These are phyloP conservation scores for Penstemon eatonii DNA, from an alignment of 257 asterid species.

Conservation along the genomic window DNA sequence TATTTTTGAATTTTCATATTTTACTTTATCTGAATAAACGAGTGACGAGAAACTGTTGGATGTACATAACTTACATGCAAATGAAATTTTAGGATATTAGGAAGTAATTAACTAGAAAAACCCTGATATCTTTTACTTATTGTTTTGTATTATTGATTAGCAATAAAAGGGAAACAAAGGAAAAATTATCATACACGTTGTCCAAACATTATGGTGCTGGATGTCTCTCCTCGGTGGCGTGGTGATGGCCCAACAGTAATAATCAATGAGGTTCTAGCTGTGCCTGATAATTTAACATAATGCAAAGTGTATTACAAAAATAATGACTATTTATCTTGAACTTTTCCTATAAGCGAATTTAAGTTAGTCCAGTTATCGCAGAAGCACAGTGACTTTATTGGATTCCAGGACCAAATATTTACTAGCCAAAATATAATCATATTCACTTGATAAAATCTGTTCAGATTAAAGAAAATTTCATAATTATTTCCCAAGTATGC, in stretches of 20 bases:
- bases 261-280: conserved; percentile 86
- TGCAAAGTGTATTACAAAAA: conserved; percentile 15
- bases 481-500: conserved; percentile 4
- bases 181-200: conserved; percentile 53
- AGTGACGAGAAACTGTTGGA: conserved; percentile 12
- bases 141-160: too few species aligned
- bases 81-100: not conserved
- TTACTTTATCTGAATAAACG: not conserved
- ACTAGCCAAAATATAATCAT: not conserved
- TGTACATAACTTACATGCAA: conserved; percentile 13
- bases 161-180: not conserved
- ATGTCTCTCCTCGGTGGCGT: conserved; percentile 86
- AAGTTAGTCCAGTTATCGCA: too few species aligned
- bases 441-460: conserved; percentile 13
- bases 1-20: conserved; percentile 9
- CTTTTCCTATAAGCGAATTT: too few species aligned
- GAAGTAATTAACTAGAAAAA: not conserved
- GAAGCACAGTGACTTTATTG: too few species aligned
- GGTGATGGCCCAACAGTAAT: conserved; percentile 88
- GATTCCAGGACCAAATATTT: too few species aligned
- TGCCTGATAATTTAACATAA: conserved; percentile 49
- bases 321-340: too few species aligned
- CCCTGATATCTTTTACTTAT: not conserved
- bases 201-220: conserved; percentile 87
- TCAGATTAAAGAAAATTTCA: not conserved